These are phyloP conservation scores for Akanthomyces uredinophilus DNA, from an alignment of 2,329 filamentous ascomycete genomes.

Conservation along the genomic window DNA sequence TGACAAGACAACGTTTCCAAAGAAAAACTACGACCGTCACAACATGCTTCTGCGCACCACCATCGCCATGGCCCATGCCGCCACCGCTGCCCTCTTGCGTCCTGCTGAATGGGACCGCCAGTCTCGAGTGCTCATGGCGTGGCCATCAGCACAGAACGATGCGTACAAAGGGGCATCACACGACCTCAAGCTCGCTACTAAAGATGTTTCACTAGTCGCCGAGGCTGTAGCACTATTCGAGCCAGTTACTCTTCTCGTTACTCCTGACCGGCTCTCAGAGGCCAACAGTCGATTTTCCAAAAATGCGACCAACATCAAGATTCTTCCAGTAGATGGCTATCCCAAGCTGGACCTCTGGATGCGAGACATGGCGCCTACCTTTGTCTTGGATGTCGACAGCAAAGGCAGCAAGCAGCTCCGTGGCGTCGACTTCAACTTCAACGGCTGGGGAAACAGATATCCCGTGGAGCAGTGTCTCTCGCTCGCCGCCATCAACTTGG, in stretches of 20 bases:
- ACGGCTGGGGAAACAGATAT: slow-evolving; percentile 25
- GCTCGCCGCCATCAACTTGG: slow-evolving; percentile 17
- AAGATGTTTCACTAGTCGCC: slow-evolving; percentile 23
- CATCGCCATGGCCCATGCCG: slow-evolving; percentile 4
- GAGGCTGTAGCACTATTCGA: slow-evolving; percentile 23
- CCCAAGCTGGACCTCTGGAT: slow-evolving; percentile 23
- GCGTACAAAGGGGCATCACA: slow-evolving; percentile 3
- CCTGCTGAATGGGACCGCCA: slow-evolving; percentile 12
- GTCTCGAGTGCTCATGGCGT: slow-evolving; percentile 9
- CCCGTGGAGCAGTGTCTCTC: slow-evolving; percentile 10
- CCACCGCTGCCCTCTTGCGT: neutral
- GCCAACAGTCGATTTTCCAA: slow-evolving; percentile 13
- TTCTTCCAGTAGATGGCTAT: slow-evolving; percentile 11
- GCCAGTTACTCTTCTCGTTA: slow-evolving; percentile 22
- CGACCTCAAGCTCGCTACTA: slow-evolving; percentile 12
- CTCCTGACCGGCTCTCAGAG: slow-evolving; percentile 12
- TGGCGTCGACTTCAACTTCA: slow-evolving; percentile 25
- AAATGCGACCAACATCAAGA: neutral
- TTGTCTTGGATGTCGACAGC: slow-evolving; percentile 14
- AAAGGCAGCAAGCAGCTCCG: neutral
- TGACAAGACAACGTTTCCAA: neutral
- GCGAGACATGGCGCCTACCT: slow-evolving; percentile 24
- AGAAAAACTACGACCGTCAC: neutral
- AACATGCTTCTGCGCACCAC: neutral
- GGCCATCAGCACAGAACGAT: slow-evolving; percentile 8